Evolutionary conservation across 371 early-diverging fungal genomes (phyloP), one percentile per base, ranked within the genome.

Genomic region (Mortierella sp.): DNA sequence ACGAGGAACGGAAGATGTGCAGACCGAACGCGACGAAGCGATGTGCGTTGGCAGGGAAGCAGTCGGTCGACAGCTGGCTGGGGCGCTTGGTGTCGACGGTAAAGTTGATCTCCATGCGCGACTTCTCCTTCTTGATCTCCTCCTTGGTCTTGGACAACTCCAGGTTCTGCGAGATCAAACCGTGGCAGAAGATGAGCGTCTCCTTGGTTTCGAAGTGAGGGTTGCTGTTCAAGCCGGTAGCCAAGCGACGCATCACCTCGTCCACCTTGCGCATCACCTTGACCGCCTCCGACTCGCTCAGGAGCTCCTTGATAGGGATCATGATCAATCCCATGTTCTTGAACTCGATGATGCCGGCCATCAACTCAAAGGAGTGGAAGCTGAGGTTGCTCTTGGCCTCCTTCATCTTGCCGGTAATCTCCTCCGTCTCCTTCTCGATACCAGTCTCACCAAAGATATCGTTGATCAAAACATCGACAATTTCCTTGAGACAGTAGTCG

Each of bases 1-100:
- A 79, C 1, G 93, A 90, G 1, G 93, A 87, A 19, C 93, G 87
- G 68, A 95, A 86, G 24, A 98, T 86, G 34, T 90, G 88, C 22
- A 98, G 85, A 6, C 99, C 99, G 90, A 99, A 98, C 70, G 94
- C 94, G 53, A 97, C 95, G 85, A 99, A 97, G 16, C 94, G 89
- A 79, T 97, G 92, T 2, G 95, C 95, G 69, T 99, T 97, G 34
- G 89, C 89, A 37, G 90, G 86, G 81, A 93, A 94, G 66, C 93
- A 90, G 61, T 93, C 93, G 37, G 89, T 86, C 16, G 89, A 77
- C 40, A 87, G 66, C 26, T 69, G 77, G 9, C 85, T 83, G 31
- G 89, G 88, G 19, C 95, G 89, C 66, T 91, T 92, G 47, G 92
- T 85, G 75, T 95, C 90, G n/a, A 96, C 95, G 16, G 90, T 91